Base-by-base conservation (phyloP, 2,329 filamentous ascomycete genomes). In the Pseudogymnoascus sp. region DNA sequence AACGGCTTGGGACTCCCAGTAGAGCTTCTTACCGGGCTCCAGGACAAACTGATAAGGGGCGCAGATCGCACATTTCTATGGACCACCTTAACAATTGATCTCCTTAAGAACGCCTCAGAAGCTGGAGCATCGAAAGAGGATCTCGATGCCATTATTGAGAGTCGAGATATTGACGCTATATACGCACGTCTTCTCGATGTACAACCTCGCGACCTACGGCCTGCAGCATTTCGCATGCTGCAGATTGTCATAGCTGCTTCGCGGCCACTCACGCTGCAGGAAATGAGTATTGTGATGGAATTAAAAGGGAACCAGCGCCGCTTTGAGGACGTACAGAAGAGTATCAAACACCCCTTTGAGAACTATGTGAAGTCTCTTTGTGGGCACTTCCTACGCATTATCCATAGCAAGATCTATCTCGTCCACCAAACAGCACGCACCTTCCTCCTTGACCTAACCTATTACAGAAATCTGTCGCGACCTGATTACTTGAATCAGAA, bases 371-470 rank as follows among this genome's bases (percentile, higher is more conserved):
- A 40, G 6, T 4, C 7, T 40, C 29, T 63, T 18, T 66, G 64
- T 55, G 63, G 64, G 5, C 63, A 65, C 4, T 64, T 66, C 36
- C 58, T 66, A 1, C 60, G 13, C 39, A 37, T 66, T 60, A 48
- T 62, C 15, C 33, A 63, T 59, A 4, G n/a, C 18, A 63, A 55
- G 58, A 71, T 75, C n/a, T 72, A 71, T 35, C 66, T 76, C 9
- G 68, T 76, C 21, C 74, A 76, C 64, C 70, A 74, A 58, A 73
- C 73, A 12, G 69, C 68, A 3, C 75, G 74, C 66, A 73, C 75
- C 5, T 75, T 72, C 62, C 64, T 75, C 21, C 21, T 21, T 21
- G 21, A 21, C 21, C 21, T 21, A 21, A 21, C 21, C 21, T 21
- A 21, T 21, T 21, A 21, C 21, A 21, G 21, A 21, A 21, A 21